Evolutionary conservation across 2,329 filamentous ascomycete genomes (phyloP).

Genomic region (Pseudocercospora vitis): DNA sequence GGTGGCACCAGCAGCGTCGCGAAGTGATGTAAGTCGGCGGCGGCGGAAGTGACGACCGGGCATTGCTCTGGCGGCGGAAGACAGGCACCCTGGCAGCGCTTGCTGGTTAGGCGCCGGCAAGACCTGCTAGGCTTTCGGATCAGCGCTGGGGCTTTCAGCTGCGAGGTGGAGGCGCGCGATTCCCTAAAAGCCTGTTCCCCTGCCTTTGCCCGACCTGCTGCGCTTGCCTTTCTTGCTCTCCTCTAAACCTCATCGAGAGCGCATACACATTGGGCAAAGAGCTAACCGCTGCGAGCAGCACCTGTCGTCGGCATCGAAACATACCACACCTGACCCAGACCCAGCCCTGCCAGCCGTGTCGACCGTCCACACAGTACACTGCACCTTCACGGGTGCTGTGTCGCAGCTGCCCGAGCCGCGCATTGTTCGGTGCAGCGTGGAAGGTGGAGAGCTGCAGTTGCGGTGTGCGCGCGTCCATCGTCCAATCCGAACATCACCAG

Average conservation of each 20-base stretch:
- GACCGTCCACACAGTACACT: background rate
- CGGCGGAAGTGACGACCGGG: background rate
- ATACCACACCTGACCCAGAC: background rate
- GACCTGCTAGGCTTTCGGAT: background rate
- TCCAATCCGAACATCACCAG: background rate
- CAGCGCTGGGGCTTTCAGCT: background rate
- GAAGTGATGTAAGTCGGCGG: background rate
- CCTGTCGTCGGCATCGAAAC: background rate
- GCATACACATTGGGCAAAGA: conserved; percentile 7
- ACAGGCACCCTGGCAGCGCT: conserved; percentile 4
- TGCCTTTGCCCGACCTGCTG: background rate
- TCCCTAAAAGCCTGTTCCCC: conserved; percentile 4
- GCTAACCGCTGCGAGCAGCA: conserved; percentile 4
- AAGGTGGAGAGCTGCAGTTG: background rate
- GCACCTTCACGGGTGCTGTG: background rate
- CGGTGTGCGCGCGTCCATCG: background rate
- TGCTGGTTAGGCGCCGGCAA: conserved; percentile 1
- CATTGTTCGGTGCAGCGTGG: background rate
- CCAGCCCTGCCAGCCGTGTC: background rate
- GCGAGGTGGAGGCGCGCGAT: background rate
- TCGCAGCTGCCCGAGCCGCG: background rate
- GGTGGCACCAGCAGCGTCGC: background rate
- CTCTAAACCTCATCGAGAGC: conserved; percentile 5
- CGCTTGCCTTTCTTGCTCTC: conserved; percentile 1
- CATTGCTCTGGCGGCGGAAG: background rate